Evolutionary conservation across 1,284 basidiomycete genomes (phyloP).

Genomic region (Leccinum laetum): DNA sequence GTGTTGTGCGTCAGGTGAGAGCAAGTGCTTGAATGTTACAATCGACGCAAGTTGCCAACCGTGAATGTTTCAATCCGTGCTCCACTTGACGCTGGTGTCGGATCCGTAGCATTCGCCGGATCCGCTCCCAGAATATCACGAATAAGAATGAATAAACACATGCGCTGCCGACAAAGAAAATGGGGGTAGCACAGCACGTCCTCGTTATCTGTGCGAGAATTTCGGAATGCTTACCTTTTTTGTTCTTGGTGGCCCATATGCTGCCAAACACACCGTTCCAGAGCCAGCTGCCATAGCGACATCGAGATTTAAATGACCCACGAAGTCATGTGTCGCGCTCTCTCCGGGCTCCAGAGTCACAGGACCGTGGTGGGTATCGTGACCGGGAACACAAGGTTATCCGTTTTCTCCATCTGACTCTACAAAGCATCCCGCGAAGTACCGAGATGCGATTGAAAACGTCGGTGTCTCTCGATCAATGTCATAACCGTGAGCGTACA

Average conservation of each 20-base stretch:
- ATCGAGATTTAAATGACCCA: not conserved
- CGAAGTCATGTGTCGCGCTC: not conserved
- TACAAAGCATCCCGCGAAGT: not conserved
- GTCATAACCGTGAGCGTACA: no score
- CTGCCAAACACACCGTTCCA: not conserved
- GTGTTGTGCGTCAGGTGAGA: not conserved
- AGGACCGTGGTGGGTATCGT: not conserved
- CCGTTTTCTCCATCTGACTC: not conserved
- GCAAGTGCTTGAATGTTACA: not conserved
- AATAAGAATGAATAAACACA: slow-evolving; percentile 1
- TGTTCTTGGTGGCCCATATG: not conserved
- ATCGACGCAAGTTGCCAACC: not conserved
- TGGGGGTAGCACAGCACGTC: not conserved
- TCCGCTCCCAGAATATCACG: not conserved
- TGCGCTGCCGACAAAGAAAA: not conserved
- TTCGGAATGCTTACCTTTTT: not conserved
- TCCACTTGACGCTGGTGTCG: not conserved
- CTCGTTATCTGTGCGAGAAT: not conserved
- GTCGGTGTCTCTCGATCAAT: not conserved
- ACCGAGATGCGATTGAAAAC: not conserved
- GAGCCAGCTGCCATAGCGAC: not conserved
- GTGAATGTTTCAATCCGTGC: not conserved
- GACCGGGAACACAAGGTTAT: not conserved
- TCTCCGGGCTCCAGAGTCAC: not conserved
- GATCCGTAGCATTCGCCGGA: not conserved